A percentile compares a stretch with the other conserved stretches of the same genome.
Conservation (phyloP, 225 moss, liverwort and hornwort species). For the Polytrichum commune region DNA sequence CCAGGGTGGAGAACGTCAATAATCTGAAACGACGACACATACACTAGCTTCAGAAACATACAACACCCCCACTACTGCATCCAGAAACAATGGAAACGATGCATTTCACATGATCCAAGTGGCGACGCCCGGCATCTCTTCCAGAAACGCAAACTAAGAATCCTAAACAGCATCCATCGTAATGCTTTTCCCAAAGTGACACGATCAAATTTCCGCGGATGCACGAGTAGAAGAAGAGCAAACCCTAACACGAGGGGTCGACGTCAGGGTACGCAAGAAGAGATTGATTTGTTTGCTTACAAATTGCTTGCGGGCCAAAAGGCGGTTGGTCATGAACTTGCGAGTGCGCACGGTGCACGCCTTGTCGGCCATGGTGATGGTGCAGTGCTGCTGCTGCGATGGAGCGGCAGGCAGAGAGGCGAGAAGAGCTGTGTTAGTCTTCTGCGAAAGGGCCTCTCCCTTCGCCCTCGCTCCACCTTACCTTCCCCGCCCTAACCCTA, state of each 20-base stretch:
- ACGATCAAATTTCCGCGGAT: too few species aligned
- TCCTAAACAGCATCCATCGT: not conserved
- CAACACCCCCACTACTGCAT: too few species aligned
- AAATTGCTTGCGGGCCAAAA: constrained; percentile 80
- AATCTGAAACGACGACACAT: constrained; percentile 29
- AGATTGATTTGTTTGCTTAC: constrained; percentile 26
- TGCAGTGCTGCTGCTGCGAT: not conserved
- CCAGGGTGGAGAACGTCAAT: constrained; percentile 89
- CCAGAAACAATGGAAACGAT: not conserved
- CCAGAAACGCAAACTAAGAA: not conserved
- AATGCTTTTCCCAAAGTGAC: too few species aligned
- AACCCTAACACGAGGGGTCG: too few species aligned
- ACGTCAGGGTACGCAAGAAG: too few species aligned
- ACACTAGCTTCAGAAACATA: too few species aligned
- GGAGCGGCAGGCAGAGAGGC: not conserved
- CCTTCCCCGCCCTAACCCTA: too few species aligned
- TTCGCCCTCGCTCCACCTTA: too few species aligned
- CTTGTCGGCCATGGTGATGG: constrained; percentile 75
- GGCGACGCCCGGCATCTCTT: not conserved
- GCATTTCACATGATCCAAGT: not conserved
- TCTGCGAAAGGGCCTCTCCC: too few species aligned
- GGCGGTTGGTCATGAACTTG: constrained; percentile 90
- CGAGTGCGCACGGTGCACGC: constrained; percentile 92
- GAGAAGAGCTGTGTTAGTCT: not conserved
- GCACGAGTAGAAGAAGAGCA: too few species aligned